These are phyloP conservation scores for Pythium phragmiticola DNA, from an alignment of 352 stramenopile genomes.

Conservation along the genomic window DNA sequence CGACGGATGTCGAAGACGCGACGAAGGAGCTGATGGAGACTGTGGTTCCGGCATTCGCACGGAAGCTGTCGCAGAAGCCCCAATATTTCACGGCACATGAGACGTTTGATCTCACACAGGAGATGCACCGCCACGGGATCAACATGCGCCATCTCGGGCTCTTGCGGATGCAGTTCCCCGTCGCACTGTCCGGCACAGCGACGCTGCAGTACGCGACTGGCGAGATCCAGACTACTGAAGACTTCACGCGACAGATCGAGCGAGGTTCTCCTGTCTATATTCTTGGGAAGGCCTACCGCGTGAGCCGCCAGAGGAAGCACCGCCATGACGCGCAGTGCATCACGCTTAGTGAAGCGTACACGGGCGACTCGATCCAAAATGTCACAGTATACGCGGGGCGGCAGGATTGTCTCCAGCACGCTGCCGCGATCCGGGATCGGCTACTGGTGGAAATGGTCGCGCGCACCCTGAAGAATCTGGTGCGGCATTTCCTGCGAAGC, in stretches of 20 bases:
- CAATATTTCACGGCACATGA: slow-evolving; percentile 46
- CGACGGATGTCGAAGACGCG: slow-evolving; percentile 59
- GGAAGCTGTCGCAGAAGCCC: slow-evolving; percentile 66
- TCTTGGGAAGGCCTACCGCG: slow-evolving; percentile 43
- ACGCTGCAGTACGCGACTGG: slow-evolving; percentile 80
- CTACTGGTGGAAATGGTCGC: slow-evolving; percentile 88
- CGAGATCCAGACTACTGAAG: slow-evolving; percentile 72
- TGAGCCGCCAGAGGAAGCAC: slow-evolving; percentile 45
- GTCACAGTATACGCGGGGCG: slow-evolving; percentile 65
- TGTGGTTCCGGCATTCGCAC: slow-evolving; percentile 75
- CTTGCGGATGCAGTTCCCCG: slow-evolving; percentile 75
- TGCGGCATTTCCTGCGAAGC: slow-evolving; percentile 71
- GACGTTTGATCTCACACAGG: slow-evolving; percentile 59
- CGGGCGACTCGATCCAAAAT: slow-evolving; percentile 71
- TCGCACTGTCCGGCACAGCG: slow-evolving; percentile 68
- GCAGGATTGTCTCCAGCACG: slow-evolving; percentile 55
- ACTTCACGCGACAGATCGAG: slow-evolving; percentile 82
- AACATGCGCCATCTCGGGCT: slow-evolving; percentile 89
- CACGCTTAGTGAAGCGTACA: slow-evolving; percentile 56
- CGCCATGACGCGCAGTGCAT: slow-evolving; percentile 59
- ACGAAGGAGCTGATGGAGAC: slow-evolving; percentile 73
- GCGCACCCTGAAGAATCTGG: slow-evolving; percentile 85
- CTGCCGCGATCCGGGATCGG: slow-evolving; percentile 49
- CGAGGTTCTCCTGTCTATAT: slow-evolving; percentile 65
- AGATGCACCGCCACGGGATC: slow-evolving; percentile 90